Evolutionary conservation across 2,329 filamentous ascomycete species (phyloP).

Genomic region (Aspergillus fumigatiaffinis): DNA sequence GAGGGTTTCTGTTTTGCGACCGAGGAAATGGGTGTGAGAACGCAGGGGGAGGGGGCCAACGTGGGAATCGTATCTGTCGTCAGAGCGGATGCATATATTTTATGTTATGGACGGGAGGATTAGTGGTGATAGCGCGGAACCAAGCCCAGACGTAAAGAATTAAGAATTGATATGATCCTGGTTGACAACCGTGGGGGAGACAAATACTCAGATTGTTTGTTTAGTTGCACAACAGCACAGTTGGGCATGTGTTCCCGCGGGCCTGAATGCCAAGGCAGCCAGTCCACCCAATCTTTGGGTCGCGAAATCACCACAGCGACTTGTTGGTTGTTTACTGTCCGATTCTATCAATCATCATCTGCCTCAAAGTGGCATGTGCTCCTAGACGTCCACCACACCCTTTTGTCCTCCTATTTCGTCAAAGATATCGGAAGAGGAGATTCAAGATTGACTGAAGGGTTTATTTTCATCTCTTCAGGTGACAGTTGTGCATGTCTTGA

Average conservation of each 20-base stretch:
- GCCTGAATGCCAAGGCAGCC: neutral
- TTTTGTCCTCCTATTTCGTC: neutral
- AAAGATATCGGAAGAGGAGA: neutral
- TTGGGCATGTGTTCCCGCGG: neutral
- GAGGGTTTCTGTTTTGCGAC: neutral
- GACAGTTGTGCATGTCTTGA: neutral
- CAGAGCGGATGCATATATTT: neutral
- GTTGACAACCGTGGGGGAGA: neutral
- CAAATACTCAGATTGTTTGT: neutral
- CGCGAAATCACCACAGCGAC: conserved; percentile 24
- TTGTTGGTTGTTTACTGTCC: conserved; percentile 18
- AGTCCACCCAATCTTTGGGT: conserved; percentile 9
- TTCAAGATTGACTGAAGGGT: neutral
- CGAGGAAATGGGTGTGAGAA: neutral
- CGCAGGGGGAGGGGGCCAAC: neutral
- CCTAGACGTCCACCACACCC: neutral
- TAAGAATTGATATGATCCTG: neutral
- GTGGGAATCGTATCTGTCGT: neutral
- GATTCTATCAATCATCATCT: neutral
- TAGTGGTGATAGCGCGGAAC: neutral
- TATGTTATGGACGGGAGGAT: no score
- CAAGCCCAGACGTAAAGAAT: no score
- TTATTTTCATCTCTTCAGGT: neutral
- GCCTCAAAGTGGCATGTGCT: conserved; percentile 3
- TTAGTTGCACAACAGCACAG: neutral